Percentiles rank a stretch among this genome's conserved stretches.
These are phyloP conservation scores for Solanum acaule DNA, from an alignment of 257 asterid species.

Conservation along the genomic window DNA sequence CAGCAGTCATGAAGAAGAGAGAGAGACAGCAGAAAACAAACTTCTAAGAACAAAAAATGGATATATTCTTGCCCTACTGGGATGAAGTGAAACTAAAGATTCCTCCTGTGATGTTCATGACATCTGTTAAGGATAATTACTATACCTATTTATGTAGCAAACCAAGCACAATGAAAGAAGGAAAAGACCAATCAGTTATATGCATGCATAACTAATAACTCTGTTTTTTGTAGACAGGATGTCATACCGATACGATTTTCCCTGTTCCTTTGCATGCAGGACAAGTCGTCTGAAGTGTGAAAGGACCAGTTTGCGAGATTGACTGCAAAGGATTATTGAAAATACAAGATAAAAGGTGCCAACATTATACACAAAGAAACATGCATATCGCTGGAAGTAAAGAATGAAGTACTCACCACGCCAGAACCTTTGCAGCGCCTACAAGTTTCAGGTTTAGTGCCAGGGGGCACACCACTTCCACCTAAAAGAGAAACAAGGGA, in stretches of 20 bases:
- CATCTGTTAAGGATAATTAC: not conserved
- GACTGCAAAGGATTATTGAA: conserved; percentile 19
- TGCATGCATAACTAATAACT: not conserved
- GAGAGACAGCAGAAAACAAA: not conserved
- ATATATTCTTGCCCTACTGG: not conserved
- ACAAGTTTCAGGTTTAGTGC: conserved; percentile 91
- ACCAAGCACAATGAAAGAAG: not conserved
- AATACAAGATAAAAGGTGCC: not conserved
- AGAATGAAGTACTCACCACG: conserved; percentile 35
- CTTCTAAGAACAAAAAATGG: not conserved
- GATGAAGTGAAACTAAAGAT: not conserved
- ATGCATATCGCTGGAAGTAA: not conserved
- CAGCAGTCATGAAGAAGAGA: too few relatives aligned
- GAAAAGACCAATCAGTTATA: not conserved
- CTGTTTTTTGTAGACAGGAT: not conserved
- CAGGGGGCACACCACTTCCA: conserved; percentile 97
- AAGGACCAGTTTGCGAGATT: conserved; percentile 39
- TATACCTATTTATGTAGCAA: not conserved
- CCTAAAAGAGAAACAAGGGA: conserved; percentile 34
- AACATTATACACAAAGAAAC: not conserved
- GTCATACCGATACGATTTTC: conserved; percentile 68
- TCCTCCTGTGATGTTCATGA: not conserved
- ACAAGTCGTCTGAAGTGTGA: conserved; percentile 54
- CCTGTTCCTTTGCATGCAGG: conserved; percentile 70
- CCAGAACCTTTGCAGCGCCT: conserved; percentile 92